phyloP scores from a whole-genome alignment of 129 eudicot species.

The Ambrosia trifida region DNA sequence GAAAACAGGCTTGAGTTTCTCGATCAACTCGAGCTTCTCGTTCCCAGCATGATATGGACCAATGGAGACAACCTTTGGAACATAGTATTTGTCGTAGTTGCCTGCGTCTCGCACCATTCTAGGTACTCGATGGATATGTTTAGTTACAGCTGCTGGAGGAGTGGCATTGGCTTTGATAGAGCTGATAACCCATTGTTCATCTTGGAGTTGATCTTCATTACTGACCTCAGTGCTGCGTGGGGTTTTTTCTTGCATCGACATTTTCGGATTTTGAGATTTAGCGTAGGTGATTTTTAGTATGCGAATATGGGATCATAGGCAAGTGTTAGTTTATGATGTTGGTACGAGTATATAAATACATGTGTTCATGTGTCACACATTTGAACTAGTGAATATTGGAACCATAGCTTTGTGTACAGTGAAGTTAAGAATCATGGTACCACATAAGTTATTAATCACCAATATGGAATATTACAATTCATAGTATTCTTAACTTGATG shows the following conservation, averaged over 20 bases:
- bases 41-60: slow-evolving; percentile 40
- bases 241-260: neutral
- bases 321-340: neutral
- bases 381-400: neutral
- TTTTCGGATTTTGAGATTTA: neutral
- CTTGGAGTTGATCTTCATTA: neutral
- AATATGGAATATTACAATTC: neutral
- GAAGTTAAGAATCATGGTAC: neutral
- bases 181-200: neutral
- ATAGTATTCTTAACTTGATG: neutral
- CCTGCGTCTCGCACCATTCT: neutral
- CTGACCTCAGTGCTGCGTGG: neutral
- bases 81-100: slow-evolving; percentile 30
- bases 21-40: slow-evolving; percentile 11
- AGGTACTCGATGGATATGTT: slow-evolving; percentile 21
- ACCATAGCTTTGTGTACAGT: neutral
- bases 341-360: slow-evolving; percentile 1
- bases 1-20: slow-evolving; percentile 31
- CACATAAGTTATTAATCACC: neutral
- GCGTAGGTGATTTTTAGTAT: neutral
- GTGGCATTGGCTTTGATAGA: neutral
- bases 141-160: neutral
- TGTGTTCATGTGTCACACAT: neutral
- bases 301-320: neutral
- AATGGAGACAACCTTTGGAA: slow-evolving; percentile 39